Evolutionary conservation across 192 early-diverging fungal genomes (phyloP).

Genomic region (Cladochytrium replicatum): DNA sequence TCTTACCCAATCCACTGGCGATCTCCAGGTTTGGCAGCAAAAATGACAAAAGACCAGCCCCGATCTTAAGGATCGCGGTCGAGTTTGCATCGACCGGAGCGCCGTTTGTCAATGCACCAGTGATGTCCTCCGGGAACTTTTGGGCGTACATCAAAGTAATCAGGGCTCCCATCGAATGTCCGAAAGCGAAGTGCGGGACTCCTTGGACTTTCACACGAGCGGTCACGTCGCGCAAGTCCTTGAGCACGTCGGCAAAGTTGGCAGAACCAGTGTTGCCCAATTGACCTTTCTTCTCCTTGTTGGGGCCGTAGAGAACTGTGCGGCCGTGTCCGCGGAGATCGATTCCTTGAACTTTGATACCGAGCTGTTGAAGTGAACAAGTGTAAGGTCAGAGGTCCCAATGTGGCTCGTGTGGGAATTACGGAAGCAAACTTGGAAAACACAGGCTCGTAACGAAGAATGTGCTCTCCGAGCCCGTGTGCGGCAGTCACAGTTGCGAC

Average conservation of each 20-base stretch:
- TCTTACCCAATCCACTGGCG: conserved; percentile 3
- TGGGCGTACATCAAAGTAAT: conserved; percentile 15
- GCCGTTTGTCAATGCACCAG: neutral
- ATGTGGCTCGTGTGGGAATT: no score
- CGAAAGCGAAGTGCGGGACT: conserved; percentile 43
- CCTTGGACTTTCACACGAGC: conserved; percentile 20
- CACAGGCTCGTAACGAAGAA: conserved; percentile 50
- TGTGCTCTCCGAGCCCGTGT: conserved; percentile 50
- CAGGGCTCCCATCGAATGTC: conserved; percentile 37
- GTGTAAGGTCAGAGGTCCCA: no score
- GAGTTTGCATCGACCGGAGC: neutral
- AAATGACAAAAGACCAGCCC: conserved; percentile 49
- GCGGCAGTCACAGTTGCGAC: conserved; percentile 38
- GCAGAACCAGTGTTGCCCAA: conserved; percentile 43
- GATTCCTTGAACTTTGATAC: conserved; percentile 44
- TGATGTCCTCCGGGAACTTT: conserved; percentile 3
- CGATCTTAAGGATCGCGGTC: conserved; percentile 6
- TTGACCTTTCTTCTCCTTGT: conserved; percentile 42
- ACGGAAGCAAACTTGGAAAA: conserved; percentile 46
- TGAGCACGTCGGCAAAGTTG: conserved; percentile 18
- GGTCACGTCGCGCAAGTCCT: conserved; percentile 34
- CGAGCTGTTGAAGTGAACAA: no score
- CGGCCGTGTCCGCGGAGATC: conserved; percentile 63
- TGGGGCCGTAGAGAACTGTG: no score
- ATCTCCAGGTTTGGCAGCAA: conserved; percentile 27